A percentile compares a stretch with the other conserved stretches of the same genome.
These are phyloP conservation scores for Arabis alpina DNA, from an alignment of 345 rosid genomes.

Conservation along the genomic window DNA sequence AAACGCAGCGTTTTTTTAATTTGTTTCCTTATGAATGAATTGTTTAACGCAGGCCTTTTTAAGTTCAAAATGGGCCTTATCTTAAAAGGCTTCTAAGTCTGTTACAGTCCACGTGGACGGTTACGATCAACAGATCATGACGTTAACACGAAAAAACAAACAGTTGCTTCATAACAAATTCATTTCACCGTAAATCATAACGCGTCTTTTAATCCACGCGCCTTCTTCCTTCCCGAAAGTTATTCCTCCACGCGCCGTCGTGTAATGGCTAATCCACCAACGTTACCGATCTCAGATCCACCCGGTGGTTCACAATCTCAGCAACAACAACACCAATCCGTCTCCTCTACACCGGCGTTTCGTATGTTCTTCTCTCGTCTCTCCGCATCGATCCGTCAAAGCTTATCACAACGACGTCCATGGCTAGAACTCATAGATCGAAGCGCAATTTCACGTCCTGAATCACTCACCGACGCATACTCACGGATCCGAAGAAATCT, in stretches of 20 bases:
- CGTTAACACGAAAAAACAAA: constrained; percentile 17
- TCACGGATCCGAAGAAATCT: constrained; percentile 68
- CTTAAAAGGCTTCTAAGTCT: neutral
- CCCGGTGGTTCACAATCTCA: constrained; percentile 53
- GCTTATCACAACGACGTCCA: constrained; percentile 76
- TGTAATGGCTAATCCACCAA: constrained; percentile 34
- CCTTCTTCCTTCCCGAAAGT: constrained; percentile 14
- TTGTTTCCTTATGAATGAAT: too few relatives aligned
- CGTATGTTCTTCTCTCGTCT: constrained; percentile 71
- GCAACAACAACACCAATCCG: constrained; percentile 28
- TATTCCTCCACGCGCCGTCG: constrained; percentile 35
- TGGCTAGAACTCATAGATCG: constrained; percentile 78
- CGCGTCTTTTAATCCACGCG: constrained; percentile 21
- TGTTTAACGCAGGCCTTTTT: neutral
- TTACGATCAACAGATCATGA: constrained; percentile 5
- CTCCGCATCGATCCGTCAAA: constrained; percentile 63
- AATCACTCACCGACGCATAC: constrained; percentile 63
- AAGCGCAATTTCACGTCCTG: constrained; percentile 59
- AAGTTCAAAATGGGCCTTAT: constrained; percentile 7
- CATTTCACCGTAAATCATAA: constrained; percentile 6
- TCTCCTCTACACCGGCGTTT: constrained; percentile 61
- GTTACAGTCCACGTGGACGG: constrained; percentile 34
- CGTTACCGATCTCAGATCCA: constrained; percentile 42
- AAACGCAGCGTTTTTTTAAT: neutral
- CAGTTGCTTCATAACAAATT: constrained; percentile 10